A percentile compares a stretch with the other conserved stretches of the same genome.
Conservation (phyloP, 495 filamentous ascomycete genomes). For the Lasiosphaeria miniovina region DNA sequence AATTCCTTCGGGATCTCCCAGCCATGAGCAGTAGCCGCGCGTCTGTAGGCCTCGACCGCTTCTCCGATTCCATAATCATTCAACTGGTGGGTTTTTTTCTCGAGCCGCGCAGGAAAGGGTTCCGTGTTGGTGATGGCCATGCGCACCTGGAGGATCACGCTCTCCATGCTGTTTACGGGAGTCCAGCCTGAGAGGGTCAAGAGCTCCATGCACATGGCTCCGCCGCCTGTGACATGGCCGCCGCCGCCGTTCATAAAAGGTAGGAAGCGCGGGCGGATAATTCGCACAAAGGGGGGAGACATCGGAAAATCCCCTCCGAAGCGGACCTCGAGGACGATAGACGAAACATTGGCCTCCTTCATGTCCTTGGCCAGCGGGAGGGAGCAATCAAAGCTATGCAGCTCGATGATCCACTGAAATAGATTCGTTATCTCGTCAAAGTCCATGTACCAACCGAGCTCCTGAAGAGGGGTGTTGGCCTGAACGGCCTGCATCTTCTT, state of each 20-base stretch:
- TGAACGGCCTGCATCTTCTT: slow-evolving; percentile 59
- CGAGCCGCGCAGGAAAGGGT: slow-evolving; percentile 70
- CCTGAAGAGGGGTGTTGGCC: slow-evolving; percentile 55
- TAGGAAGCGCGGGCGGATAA: slow-evolving; percentile 78
- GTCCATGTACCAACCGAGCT: slow-evolving; percentile 86
- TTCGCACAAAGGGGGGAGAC: slow-evolving; percentile 78
- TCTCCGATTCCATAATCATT: slow-evolving; percentile 65
- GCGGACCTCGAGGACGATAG: slow-evolving; percentile 76
- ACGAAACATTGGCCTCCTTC: slow-evolving; percentile 55
- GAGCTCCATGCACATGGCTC: slow-evolving; percentile 89
- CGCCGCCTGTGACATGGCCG: slow-evolving; percentile 85
- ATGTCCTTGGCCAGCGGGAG: slow-evolving; percentile 77
- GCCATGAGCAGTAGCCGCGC: slow-evolving; percentile 67
- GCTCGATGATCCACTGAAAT: slow-evolving; percentile 91
- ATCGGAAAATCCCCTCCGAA: slow-evolving; percentile 74
- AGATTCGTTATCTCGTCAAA: slow-evolving; percentile 55
- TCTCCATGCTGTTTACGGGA: slow-evolving; percentile 69
- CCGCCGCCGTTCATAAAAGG: slow-evolving; percentile 70
- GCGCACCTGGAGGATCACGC: slow-evolving; percentile 76
- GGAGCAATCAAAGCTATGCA: slow-evolving; percentile 73
- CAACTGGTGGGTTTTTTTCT: not conserved
- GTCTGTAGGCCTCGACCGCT: slow-evolving; percentile 67
- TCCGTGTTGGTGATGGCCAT: slow-evolving; percentile 69
- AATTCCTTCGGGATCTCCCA: slow-evolving; percentile 54
- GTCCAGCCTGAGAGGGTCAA: slow-evolving; percentile 84